A percentile compares a stretch with the other conserved stretches of the same genome.
Conservation (phyloP, 805 yeast species). For the Yarrowia divulgata region DNA sequence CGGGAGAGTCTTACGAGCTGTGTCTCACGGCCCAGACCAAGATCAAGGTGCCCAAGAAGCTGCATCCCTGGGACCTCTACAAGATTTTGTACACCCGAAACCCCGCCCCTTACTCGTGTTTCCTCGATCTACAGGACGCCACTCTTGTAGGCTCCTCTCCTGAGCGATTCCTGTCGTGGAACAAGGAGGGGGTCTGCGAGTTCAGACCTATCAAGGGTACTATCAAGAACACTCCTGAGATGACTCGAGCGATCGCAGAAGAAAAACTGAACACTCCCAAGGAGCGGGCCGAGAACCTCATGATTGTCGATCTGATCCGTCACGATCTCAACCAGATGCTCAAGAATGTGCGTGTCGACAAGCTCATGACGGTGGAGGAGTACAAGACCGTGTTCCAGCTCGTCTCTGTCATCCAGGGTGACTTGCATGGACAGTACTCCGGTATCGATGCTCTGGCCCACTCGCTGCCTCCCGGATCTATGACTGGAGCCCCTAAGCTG, state of each 20-base stretch:
- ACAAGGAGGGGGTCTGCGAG: slow-evolving; percentile 61
- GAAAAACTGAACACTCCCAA: slow-evolving; percentile 78
- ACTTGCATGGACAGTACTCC: slow-evolving; percentile 54
- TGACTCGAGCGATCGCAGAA: slow-evolving; percentile 66
- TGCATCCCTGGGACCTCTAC: slow-evolving; percentile 80
- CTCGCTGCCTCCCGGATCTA: slow-evolving; percentile 95
- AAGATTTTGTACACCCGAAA: slow-evolving; percentile 72
- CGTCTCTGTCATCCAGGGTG: slow-evolving; percentile 86
- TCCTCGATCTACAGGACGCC: slow-evolving; percentile 62
- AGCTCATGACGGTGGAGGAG: slow-evolving; percentile 91
- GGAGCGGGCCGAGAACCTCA: slow-evolving; percentile 92
- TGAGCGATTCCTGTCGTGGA: slow-evolving; percentile 90
- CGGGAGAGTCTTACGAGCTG: slow-evolving; percentile 93
- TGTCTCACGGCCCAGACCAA: slow-evolving; percentile 83
- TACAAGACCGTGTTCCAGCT: slow-evolving; percentile 89
- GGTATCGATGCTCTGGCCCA: slow-evolving; percentile 82
- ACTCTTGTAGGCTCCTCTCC: slow-evolving; percentile 88
- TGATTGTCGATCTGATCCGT: slow-evolving; percentile 95
- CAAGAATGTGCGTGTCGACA: slow-evolving; percentile 69
- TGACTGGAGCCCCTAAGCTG: slow-evolving; percentile 99
- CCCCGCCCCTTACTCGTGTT: slow-evolving; percentile 94
- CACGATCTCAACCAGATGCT: slow-evolving; percentile 83
- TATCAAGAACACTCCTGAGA: slow-evolving; percentile 66
- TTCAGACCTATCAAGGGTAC: slow-evolving; percentile 97
- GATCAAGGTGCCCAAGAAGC: slow-evolving; percentile 57